Base-by-base conservation (phyloP, 2,329 filamentous ascomycete species). In the Botrytis cinerea region DNA sequence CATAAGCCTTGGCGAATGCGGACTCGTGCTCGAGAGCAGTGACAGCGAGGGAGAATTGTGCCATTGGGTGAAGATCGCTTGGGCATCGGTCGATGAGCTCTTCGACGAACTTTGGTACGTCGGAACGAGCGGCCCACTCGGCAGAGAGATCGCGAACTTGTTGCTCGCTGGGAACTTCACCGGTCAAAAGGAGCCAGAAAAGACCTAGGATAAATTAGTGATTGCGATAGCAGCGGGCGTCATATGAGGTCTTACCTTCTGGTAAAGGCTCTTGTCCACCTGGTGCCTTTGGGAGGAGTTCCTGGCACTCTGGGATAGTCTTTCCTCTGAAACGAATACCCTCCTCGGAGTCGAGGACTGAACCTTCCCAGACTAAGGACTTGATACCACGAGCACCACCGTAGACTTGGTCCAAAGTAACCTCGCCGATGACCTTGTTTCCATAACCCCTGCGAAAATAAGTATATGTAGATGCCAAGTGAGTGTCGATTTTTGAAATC, bases 41-140 rank as follows among this genome's bases (percentile, higher is more conserved):
- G 81, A 99, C 94, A 82, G 96, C 96, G 81, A 99, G 88, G 75
- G 96, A 98, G 90, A 99, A 97, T 88, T 99, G 96, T 77, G 96
- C 95, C 96, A 99, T 99, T 84, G 96, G 96, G 91, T 99, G 96
- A 80, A 99, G 93, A 85, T 97, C 94, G 87, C 89, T 96, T 81
- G 96, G 96, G 93, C 95, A 98, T 88, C 96, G 94, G 91, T 99
- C 96, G 86, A 99, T 97, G 84, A 99, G 92, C 88, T 99, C 96
- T 89, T 97, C 95, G 82, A 99, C 90, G 86, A 97, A 98, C 88
- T 97, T 97, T 87, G 96, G 96, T 79, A 99, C 87, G 82, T 97
- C 94, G 85, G 96, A 94, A 82, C 96, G 95, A 83, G 96, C 96
- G 83, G 96, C 96, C 96, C 95, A 98, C 87, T 99, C 96, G 77